A percentile compares a stretch with the other conserved stretches of the same genome.
Conservation (phyloP, 176 grass and related monocot genomes). For the Juncus effusus region DNA sequence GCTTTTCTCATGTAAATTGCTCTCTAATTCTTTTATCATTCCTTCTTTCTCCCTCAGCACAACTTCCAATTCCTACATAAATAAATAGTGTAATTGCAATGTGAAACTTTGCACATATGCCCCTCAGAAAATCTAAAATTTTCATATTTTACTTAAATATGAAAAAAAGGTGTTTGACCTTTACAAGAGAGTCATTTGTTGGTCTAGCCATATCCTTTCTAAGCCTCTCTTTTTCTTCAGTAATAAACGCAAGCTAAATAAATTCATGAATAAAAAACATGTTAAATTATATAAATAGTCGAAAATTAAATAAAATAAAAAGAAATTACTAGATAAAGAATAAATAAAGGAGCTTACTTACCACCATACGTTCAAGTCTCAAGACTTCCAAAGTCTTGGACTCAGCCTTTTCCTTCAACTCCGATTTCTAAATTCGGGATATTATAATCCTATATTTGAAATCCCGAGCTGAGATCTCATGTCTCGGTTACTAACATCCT, state of each 20-base stretch:
- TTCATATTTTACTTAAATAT: neutral
- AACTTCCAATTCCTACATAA: conserved; percentile 52
- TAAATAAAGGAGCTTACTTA: no score
- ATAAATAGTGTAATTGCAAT: no score
- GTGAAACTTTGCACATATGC: no score
- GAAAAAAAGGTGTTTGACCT: conserved; percentile 39
- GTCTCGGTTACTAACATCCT: no score
- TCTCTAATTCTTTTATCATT: conserved; percentile 63
- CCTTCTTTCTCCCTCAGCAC: conserved; percentile 60
- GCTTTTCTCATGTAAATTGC: conserved; percentile 50
- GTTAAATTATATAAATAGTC: conserved; percentile 12
- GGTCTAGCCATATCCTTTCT: conserved; percentile 39
- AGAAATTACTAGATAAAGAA: neutral
- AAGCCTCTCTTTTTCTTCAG: conserved; percentile 82
- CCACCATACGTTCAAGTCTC: conserved; percentile 82
- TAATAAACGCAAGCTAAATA: conserved; percentile 68
- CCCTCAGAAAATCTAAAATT: neutral
- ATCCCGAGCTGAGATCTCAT: no score
- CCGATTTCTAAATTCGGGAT: no score
- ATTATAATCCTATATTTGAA: no score
- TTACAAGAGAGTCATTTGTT: conserved; percentile 38
- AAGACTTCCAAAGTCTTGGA: conserved; percentile 58
- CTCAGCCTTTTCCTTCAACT: conserved; percentile 71
- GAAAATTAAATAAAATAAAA: neutral
- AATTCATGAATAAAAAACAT: conserved; percentile 29